Evolutionary conservation across 1,284 basidiomycete species (phyloP).

Genomic region (Cerioporus squamosus): DNA sequence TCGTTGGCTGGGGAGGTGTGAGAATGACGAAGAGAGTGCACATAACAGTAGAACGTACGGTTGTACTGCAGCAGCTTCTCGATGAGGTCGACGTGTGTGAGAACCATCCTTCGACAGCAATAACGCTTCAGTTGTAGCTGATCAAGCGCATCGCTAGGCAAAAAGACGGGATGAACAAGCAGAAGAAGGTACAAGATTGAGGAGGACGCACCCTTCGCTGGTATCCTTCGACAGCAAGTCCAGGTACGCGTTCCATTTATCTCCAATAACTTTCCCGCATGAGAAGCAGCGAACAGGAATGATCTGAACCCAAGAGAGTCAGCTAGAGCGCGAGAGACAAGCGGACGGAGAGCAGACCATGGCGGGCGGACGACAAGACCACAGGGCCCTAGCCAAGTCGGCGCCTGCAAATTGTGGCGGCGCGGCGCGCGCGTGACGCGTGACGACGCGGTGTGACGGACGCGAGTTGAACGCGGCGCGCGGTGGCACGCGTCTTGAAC

Average conservation of each 20-base stretch:
- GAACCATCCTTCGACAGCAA: conserved; percentile 96
- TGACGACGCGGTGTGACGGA: conserved; percentile 27
- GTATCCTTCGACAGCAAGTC: conserved; percentile 78
- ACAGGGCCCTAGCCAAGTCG: background rate
- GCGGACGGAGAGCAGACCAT: background rate
- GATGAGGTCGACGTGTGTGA: conserved; percentile 97
- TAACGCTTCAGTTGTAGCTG: conserved; percentile 92
- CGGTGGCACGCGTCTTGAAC: background rate
- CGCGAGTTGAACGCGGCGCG: conserved; percentile 17
- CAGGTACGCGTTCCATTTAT: conserved; percentile 90
- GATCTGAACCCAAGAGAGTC: conserved; percentile 51
- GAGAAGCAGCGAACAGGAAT: conserved; percentile 91
- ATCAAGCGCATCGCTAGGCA: conserved; percentile 85
- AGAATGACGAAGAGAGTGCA: background rate
- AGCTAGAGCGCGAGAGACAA: background rate
- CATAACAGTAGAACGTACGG: conserved; percentile 60
- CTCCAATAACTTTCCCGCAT: conserved; percentile 92
- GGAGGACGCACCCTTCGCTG: conserved; percentile 77
- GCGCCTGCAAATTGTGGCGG: conserved; percentile 6
- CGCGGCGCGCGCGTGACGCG: background rate
- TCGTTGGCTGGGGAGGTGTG: conserved; percentile 27
- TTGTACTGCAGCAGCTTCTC: conserved; percentile 97
- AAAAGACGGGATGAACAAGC: background rate
- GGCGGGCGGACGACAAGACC: background rate
- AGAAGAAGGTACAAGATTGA: background rate